phyloP scores from a whole-genome alignment of 140 eudicot species.

The Erigeron philadelphicus region DNA sequence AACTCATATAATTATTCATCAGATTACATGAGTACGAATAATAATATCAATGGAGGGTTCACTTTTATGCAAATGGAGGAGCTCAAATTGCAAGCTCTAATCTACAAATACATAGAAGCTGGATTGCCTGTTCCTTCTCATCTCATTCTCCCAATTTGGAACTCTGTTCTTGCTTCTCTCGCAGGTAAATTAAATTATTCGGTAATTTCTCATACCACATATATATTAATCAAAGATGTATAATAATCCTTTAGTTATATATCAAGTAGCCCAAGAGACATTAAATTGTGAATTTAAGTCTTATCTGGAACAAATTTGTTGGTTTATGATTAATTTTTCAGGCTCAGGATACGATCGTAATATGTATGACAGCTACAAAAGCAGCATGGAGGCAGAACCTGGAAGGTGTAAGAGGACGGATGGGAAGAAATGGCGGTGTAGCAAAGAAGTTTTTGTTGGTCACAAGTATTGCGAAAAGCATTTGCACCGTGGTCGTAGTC shows the following conservation, averaged over 20 bases:
- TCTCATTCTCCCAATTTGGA: slow-evolving; percentile 51
- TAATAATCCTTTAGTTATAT: no score
- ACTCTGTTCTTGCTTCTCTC: slow-evolving; percentile 34
- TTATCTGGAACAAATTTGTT: no score
- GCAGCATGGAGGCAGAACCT: slow-evolving; percentile 48
- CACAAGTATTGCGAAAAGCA: slow-evolving; percentile 47
- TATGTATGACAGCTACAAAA: slow-evolving; percentile 30
- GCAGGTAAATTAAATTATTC: slow-evolving; percentile 13
- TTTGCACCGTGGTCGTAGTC: slow-evolving; percentile 46
- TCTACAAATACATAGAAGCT: slow-evolving; percentile 48
- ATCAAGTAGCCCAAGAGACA: no score
- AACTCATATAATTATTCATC: slow-evolving; percentile 3
- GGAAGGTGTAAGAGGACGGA: slow-evolving; percentile 61
- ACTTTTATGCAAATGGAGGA: slow-evolving; percentile 53
- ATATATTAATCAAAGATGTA: no score
- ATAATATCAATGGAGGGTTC: slow-evolving; percentile 5
- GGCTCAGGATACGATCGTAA: slow-evolving; percentile 33
- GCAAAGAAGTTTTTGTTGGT: slow-evolving; percentile 37
- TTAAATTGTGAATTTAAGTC: no score
- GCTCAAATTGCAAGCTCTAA: slow-evolving; percentile 44
- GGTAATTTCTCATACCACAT: neutral
- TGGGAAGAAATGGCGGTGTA: slow-evolving; percentile 61
- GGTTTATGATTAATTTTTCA: neutral
- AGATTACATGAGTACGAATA: neutral
- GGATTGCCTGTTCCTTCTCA: slow-evolving; percentile 48